phyloP scores from a whole-genome alignment of 495 filamentous ascomycete genomes.

The Lindgomyces ingoldianus region DNA sequence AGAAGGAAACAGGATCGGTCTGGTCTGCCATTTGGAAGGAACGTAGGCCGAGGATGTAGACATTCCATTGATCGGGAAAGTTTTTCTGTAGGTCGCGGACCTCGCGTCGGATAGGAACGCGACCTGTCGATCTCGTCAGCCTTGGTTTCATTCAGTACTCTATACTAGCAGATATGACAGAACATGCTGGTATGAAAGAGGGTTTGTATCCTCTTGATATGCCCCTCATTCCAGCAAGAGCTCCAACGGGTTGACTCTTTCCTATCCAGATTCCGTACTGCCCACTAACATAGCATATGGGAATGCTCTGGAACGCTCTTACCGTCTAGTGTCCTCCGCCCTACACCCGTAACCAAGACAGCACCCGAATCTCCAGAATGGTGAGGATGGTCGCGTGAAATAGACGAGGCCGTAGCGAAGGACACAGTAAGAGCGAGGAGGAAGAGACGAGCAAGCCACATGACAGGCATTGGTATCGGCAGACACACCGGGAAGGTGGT shows the following conservation, averaged over 20 bases:
- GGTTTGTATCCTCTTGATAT: too few species aligned
- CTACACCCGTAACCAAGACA: background rate
- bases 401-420: background rate
- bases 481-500: too few species aligned
- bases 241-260: too few species aligned
- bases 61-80: constrained; percentile 26
- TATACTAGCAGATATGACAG: too few species aligned
- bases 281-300: too few species aligned
- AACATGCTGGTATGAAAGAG: too few species aligned
- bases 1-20: constrained; percentile 51
- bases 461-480: too few species aligned
- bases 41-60: constrained; percentile 28
- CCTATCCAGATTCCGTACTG: too few species aligned
- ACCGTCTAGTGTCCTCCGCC: background rate
- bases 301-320: background rate
- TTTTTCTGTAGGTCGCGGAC: constrained; percentile 27
- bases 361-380: background rate
- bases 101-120: constrained; percentile 21
- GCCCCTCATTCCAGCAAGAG: too few species aligned
- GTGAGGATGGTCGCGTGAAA: background rate
- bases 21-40: constrained; percentile 34
- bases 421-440: background rate
- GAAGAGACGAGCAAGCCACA: background rate
- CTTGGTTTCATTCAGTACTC: background rate
- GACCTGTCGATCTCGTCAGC: constrained; percentile 12